These are phyloP conservation scores for Adansonia grandidieri DNA, from an alignment of 441 rosid genomes.

Conservation along the genomic window DNA sequence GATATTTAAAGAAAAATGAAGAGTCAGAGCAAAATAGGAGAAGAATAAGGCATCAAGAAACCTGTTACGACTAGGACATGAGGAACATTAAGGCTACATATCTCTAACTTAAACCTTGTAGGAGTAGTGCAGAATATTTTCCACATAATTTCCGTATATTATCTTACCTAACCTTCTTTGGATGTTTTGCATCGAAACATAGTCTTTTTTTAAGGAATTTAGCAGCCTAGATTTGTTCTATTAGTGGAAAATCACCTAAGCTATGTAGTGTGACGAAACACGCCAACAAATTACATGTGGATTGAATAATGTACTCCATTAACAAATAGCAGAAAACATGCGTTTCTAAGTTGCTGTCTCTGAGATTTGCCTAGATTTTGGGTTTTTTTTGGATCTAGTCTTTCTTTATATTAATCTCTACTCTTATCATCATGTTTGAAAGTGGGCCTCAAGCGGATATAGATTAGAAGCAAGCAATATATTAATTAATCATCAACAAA, in stretches of 20 bases:
- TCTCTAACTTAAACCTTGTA: neutral
- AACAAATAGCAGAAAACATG: conserved; percentile 30
- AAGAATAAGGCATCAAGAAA: neutral
- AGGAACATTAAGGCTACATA: neutral
- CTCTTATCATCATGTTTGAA: conserved; percentile 14
- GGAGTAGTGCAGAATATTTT: conserved; percentile 15
- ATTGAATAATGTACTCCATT: conserved; percentile 30
- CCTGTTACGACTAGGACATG: neutral
- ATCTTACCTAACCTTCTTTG: neutral
- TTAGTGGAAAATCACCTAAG: conserved; percentile 53
- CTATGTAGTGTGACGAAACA: neutral
- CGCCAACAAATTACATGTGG: conserved; percentile 19
- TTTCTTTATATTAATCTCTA: conserved; percentile 21
- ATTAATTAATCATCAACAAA: conserved; percentile 12
- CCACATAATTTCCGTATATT: conserved; percentile 19
- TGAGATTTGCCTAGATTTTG: conserved; percentile 36
- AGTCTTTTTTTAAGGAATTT: conserved; percentile 31
- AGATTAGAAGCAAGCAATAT: conserved; percentile 16
- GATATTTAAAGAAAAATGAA: too few relatives aligned
- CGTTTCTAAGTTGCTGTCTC: conserved; percentile 50
- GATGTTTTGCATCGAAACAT: conserved; percentile 20
- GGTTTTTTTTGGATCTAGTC: conserved; percentile 33
- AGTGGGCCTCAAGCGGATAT: conserved; percentile 31
- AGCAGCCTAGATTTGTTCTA: conserved; percentile 29
- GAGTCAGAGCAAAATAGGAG: too few relatives aligned